Percentiles rank a stretch among this genome's conserved stretches.
Evolutionary conservation across 2,329 filamentous ascomycete species (phyloP).

Genomic region (Arthrobotrys musiformis): DNA sequence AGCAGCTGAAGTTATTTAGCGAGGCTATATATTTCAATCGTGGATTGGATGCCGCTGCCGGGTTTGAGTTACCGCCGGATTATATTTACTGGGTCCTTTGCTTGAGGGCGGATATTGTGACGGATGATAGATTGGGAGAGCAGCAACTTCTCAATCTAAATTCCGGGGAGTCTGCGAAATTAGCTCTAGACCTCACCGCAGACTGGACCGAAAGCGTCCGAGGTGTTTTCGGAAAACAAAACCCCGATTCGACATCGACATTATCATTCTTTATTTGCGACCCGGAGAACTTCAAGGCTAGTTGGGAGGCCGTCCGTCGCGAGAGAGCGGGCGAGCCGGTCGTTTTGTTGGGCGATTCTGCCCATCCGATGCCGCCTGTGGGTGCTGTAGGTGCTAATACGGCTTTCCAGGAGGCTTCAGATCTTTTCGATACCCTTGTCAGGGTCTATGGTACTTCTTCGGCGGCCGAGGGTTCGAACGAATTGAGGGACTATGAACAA

Average conservation of each 20-base stretch:
- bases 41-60: neutral
- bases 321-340: constrained; percentile 11
- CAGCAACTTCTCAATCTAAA: neutral
- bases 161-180: neutral
- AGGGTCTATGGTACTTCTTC: neutral
- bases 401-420: constrained; percentile 21
- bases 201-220: constrained; percentile 10
- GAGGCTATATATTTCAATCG: constrained; percentile 28
- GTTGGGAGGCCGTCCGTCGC: constrained; percentile 6
- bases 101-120: constrained; percentile 1
- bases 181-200: constrained; percentile 1
- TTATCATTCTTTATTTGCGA: constrained; percentile 29
- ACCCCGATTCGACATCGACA: neutral
- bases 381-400: constrained; percentile 33
- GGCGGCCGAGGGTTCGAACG: neutral
- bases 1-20: constrained; percentile 4
- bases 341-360: constrained; percentile 15
- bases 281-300: constrained; percentile 19
- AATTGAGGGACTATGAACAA: constrained; percentile 11
- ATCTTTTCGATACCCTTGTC: constrained; percentile 26
- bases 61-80: constrained; percentile 17
- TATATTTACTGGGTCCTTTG: constrained; percentile 36
- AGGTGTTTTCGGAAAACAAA: constrained; percentile 1
- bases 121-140: neutral
- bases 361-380: constrained; percentile 31